Conservation (phyloP, 768 basidiomycete genomes). For the Leccinum incarnatum region DNA sequence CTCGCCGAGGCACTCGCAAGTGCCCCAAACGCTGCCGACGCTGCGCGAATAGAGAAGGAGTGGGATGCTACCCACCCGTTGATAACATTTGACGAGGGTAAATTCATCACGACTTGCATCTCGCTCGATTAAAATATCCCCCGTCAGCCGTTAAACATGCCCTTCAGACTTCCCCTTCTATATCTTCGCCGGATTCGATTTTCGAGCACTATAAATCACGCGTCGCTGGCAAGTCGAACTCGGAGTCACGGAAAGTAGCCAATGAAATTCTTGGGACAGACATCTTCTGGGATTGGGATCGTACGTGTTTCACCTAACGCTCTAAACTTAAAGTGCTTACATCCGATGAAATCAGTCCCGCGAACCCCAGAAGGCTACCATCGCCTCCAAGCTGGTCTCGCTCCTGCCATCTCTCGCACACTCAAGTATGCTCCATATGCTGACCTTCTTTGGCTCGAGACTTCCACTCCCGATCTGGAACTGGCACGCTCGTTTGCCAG, state of each 20-base stretch:
- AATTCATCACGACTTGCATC: constrained; percentile 46
- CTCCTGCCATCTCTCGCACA: constrained; percentile 78
- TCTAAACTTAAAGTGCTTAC: neutral
- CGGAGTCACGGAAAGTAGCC: constrained; percentile 71
- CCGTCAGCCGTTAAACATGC: constrained; percentile 24
- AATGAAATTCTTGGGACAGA: constrained; percentile 58
- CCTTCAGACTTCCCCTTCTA: constrained; percentile 17
- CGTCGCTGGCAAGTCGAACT: constrained; percentile 64
- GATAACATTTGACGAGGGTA: constrained; percentile 84
- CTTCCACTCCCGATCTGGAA: constrained; percentile 79
- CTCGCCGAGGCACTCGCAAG: constrained; percentile 70
- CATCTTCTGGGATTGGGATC: constrained; percentile 89
- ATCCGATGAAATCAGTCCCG: constrained; percentile 50
- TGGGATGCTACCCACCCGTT: constrained; percentile 71
- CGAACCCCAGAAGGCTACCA: constrained; percentile 91
- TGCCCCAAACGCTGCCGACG: constrained; percentile 63
- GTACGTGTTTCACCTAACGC: constrained; percentile 41
- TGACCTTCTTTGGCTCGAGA: constrained; percentile 92
- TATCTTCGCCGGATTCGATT: constrained; percentile 38
- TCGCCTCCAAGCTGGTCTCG: constrained; percentile 78
- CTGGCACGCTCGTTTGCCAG: constrained; percentile 78
- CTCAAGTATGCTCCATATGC: constrained; percentile 81
- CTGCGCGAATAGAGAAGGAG: constrained; percentile 69
- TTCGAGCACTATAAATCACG: constrained; percentile 58
- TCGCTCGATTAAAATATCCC: neutral